phyloP scores from a whole-genome alignment of 192 early-diverging fungal genomes.

The Martensiomyces pterosporus region DNA sequence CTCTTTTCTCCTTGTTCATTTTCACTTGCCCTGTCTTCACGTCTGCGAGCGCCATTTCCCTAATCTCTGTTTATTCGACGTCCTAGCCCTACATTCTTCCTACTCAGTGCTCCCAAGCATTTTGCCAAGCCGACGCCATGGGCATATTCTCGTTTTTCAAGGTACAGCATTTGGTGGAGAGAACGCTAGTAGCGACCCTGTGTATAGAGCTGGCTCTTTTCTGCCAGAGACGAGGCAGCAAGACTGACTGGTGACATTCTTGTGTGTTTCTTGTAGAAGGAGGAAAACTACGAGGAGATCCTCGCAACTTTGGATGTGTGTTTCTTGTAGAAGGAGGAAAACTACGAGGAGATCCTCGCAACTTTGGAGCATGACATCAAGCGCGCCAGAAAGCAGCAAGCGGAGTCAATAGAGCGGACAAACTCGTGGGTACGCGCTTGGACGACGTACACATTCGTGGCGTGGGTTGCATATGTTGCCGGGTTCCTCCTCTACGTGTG shows the following conservation, averaged over 20 bases:
- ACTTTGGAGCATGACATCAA: conserved; percentile 57
- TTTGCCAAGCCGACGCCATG: not conserved
- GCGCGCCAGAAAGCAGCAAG: conserved; percentile 40
- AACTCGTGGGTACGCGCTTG: conserved; percentile 34
- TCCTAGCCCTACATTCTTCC: no score
- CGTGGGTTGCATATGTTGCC: conserved; percentile 31
- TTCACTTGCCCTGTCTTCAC: no score
- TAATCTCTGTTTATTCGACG: no score
- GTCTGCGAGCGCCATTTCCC: no score
- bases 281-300: conserved; percentile 59
- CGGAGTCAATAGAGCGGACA: conserved; percentile 16
- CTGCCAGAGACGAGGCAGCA: conserved; percentile 19
- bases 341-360: conserved; percentile 61
- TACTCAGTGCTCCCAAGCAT: no score
- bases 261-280: conserved; percentile 15
- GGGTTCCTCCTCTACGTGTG: conserved; percentile 42
- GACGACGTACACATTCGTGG: conserved; percentile 36
- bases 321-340: conserved; percentile 32
- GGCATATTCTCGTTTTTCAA: conserved; percentile 14
- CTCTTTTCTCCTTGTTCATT: no score
- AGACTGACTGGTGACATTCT: not conserved
- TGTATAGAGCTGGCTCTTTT: conserved; percentile 39
- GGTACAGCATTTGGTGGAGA: no score
- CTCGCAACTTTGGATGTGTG: conserved; percentile 52
- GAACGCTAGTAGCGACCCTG: no score